These are phyloP conservation scores for Lentinula sp. DNA, from an alignment of 768 basidiomycete species.

Conservation along the genomic window DNA sequence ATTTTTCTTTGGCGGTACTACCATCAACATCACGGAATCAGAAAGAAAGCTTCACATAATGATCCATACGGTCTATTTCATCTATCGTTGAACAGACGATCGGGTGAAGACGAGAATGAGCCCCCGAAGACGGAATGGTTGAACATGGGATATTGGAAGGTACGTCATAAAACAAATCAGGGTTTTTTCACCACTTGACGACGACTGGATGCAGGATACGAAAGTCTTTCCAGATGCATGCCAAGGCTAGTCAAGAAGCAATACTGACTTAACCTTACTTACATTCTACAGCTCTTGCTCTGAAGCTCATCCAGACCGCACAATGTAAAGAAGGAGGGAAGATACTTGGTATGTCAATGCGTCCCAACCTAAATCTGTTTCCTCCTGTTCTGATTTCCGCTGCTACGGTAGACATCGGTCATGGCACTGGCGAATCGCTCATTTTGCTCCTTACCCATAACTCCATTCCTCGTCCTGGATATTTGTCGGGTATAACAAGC, in stretches of 20 bases:
- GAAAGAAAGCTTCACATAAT: conserved; percentile 3
- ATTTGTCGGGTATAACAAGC: conserved; percentile 54
- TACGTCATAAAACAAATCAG: conserved; percentile 15
- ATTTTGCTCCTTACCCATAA: conserved; percentile 45
- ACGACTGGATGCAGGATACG: conserved; percentile 30
- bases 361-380: neutral
- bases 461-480: conserved; percentile 37
- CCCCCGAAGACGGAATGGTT: conserved; percentile 59
- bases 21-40: neutral
- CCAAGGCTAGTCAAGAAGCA: conserved; percentile 34
- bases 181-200: neutral
- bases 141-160: conserved; percentile 71
- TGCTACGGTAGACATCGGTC: conserved; percentile 49
- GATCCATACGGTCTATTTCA: conserved; percentile 62
- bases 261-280: neutral
- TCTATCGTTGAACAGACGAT: conserved; percentile 39
- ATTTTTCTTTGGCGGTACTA: neutral
- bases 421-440: conserved; percentile 65
- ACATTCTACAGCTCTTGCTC: conserved; percentile 36
- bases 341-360: conserved; percentile 42
- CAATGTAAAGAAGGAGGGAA: conserved; percentile 31
- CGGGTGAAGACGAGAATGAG: conserved; percentile 23
- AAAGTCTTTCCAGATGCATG: conserved; percentile 52
- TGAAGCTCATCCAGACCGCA: conserved; percentile 41
- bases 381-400: neutral